Conservation (phyloP, 257 asterid genomes). For the Jaltomata sinuosa region DNA sequence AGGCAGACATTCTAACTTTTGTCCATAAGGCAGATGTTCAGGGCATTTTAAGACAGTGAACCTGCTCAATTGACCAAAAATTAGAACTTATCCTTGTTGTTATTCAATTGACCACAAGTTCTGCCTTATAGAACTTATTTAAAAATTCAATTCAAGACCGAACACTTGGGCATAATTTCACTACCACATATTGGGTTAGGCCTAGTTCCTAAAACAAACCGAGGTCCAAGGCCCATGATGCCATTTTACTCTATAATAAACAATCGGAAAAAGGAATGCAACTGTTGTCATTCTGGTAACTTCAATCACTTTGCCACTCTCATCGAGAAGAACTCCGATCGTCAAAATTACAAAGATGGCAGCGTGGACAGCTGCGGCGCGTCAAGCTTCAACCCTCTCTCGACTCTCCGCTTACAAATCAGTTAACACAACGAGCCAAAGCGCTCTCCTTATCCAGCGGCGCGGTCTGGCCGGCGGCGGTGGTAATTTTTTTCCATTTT, state of each 20-base stretch:
- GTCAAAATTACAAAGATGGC: conserved; percentile 3
- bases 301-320: neutral
- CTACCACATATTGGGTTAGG: neutral
- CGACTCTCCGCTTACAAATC: conserved; percentile 29
- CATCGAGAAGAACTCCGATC: neutral
- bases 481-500: conserved; percentile 16
- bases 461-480: conserved; percentile 55
- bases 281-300: neutral
- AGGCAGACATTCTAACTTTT: no score
- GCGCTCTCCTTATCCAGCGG: conserved; percentile 38
- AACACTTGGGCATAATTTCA: no score
- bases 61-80: no score
- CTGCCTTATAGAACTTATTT: no score
- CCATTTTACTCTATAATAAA: neutral
- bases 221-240: neutral
- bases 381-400: conserved; percentile 31
- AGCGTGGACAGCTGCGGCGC: conserved; percentile 43
- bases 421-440: conserved; percentile 16
- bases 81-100: no score
- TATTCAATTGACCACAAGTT: no score
- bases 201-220: neutral
- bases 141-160: no score
- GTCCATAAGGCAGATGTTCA: no score
- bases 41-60: no score
- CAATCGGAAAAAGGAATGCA: neutral